Evolutionary conservation across 768 basidiomycete species (phyloP).

Genomic region (Saitozyma sp.): DNA sequence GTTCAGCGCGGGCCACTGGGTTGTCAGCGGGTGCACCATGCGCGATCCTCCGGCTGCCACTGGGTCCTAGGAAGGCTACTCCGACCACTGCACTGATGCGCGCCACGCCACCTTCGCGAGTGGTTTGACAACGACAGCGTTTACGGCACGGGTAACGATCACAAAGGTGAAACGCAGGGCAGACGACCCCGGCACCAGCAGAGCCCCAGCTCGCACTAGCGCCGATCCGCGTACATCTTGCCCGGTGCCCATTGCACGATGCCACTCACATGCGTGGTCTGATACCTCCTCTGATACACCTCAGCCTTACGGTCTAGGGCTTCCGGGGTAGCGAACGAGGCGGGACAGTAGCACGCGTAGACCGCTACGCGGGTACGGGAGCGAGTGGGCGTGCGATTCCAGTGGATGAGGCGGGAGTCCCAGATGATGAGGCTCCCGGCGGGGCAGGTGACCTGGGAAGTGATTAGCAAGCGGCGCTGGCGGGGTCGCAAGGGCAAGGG

Average conservation of each 20-base stretch:
- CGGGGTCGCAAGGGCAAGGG: no score
- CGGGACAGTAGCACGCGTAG: conserved; percentile 26
- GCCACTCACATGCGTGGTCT: conserved; percentile 21
- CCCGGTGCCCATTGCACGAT: neutral
- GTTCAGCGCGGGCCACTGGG: conserved; percentile 24
- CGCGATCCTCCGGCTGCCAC: no score
- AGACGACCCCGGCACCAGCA: no score
- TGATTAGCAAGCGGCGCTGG: no score
- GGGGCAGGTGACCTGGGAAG: conserved; percentile 15
- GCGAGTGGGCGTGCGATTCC: conserved; percentile 25
- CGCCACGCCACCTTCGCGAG: no score
- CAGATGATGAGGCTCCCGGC: conserved; percentile 27
- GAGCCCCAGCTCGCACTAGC: no score
- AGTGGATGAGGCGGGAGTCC: conserved; percentile 30
- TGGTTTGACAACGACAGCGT: no score
- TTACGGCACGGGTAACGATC: no score
- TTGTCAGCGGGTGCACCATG: neutral
- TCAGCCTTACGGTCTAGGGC: conserved; percentile 19
- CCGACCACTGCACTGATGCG: no score
- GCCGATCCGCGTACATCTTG: no score
- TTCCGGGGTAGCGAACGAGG: conserved; percentile 7
- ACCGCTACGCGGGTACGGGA: conserved; percentile 14
- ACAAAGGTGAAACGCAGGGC: no score
- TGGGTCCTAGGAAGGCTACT: no score
- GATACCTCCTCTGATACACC: conserved; percentile 17